Percentiles rank a stretch among this genome's conserved stretches.
Evolutionary conservation across 352 stramenopile genomes (phyloP).

Genomic region (Phytophthora tentaculata): DNA sequence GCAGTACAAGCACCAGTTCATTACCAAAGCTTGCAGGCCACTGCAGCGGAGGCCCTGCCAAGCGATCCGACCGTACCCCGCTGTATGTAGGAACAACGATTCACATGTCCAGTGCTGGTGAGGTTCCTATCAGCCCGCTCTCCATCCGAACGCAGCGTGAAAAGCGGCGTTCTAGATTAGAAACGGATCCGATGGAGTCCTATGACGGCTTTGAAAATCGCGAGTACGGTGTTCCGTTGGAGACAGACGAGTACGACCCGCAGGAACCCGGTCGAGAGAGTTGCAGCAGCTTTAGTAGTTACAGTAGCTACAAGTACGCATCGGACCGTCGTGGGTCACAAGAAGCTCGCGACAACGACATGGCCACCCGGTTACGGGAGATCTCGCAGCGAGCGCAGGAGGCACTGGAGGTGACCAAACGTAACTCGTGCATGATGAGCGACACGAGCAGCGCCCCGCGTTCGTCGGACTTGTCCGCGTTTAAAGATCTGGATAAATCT

Average conservation of each 20-base stretch:
- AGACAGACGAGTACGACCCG: constrained; percentile 44
- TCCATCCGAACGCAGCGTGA: constrained; percentile 53
- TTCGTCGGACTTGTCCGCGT: constrained; percentile 64
- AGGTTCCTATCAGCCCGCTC: constrained; percentile 66
- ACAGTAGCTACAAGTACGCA: constrained; percentile 30
- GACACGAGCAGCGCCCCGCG: constrained; percentile 73
- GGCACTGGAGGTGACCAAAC: constrained; percentile 64
- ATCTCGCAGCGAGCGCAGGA: constrained; percentile 73
- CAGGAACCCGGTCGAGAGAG: constrained; percentile 27
- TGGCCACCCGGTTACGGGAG: constrained; percentile 63
- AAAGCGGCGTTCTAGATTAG: constrained; percentile 49
- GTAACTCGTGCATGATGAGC: constrained; percentile 82
- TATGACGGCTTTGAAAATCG: constrained; percentile 68
- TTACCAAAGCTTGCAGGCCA: constrained; percentile 30
- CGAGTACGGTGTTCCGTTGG: constrained; percentile 45
- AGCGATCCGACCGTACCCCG: constrained; percentile 19
- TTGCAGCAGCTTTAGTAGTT: constrained; percentile 26
- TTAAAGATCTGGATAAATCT: constrained; percentile 74
- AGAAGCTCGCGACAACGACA: constrained; percentile 52
- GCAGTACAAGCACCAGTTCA: constrained; percentile 45
- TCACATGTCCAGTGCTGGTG: constrained; percentile 49
- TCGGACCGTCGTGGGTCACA: constrained; percentile 46
- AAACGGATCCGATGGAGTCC: constrained; percentile 72
- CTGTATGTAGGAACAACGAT: constrained; percentile 38
- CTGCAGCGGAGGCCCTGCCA: constrained; percentile 20